Conservation (phyloP, 176 grass and related monocot species). For the Neostapfia colusana region DNA sequence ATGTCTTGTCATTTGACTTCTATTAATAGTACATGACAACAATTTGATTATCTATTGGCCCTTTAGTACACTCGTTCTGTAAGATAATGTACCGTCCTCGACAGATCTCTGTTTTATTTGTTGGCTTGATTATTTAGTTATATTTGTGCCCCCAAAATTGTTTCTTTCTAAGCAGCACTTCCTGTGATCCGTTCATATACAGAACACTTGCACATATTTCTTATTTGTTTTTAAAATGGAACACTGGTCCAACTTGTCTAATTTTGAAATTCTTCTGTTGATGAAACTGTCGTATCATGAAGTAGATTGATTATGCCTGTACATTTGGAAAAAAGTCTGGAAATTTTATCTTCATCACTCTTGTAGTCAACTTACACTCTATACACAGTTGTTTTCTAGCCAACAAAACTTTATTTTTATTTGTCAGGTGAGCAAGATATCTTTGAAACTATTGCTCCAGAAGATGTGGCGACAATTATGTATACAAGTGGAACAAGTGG, state of each 20-base stretch:
- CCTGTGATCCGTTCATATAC: neutral
- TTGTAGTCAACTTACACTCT: constrained; percentile 10
- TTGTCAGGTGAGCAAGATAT: constrained; percentile 41
- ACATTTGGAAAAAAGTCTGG: neutral
- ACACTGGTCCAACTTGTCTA: neutral
- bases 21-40: neutral
- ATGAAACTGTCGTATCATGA: constrained; percentile 2
- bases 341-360: constrained; percentile 1
- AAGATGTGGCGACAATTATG: constrained; percentile 91
- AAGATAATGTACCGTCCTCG: constrained; percentile 5
- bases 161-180: neutral
- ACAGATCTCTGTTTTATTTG: neutral
- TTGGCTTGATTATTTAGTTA: constrained; percentile 23
- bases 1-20: neutral
- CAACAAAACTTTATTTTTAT: constrained; percentile 7
- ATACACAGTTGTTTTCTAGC: constrained; percentile 1
- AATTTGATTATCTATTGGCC: neutral
- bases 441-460: constrained; percentile 66
- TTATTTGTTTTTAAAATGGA: constrained; percentile 1
- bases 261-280: constrained; percentile 5
- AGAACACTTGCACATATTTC: constrained; percentile 4
- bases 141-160: too few species aligned
- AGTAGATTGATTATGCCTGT: neutral
- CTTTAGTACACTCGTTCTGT: neutral
- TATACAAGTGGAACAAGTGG: constrained; percentile 98